phyloP scores from a whole-genome alignment of 106 monocot genomes.

The Apostasia shenzhenica region DNA sequence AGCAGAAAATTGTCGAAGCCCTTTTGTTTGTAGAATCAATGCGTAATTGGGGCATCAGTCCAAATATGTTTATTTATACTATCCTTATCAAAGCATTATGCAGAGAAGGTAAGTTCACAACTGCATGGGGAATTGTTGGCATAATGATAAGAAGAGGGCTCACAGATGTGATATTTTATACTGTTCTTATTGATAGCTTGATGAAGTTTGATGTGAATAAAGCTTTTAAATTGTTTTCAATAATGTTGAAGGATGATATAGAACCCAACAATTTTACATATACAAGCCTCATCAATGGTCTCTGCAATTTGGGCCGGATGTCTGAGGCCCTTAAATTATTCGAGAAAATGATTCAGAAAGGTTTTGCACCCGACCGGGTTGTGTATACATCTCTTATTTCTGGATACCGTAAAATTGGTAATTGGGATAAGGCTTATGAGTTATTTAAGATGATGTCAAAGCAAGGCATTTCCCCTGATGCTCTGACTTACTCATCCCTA shows the following conservation, averaged over 20 bases:
- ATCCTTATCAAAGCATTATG: neutral
- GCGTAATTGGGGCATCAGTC: neutral
- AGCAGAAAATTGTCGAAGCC: neutral
- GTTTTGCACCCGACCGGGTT: neutral
- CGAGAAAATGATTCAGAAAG: neutral
- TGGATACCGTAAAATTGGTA: constrained; percentile 1
- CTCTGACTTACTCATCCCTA: too few relatives aligned
- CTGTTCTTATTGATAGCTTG: neutral
- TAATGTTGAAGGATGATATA: neutral
- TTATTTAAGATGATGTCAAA: neutral
- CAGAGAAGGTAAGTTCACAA: neutral
- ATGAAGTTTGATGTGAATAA: too few relatives aligned
- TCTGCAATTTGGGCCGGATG: neutral
- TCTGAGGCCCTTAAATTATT: neutral
- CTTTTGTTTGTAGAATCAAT: neutral
- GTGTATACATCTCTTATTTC: neutral
- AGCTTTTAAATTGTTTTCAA: too few relatives aligned
- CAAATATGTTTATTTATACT: constrained; percentile 7
- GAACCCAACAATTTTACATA: neutral
- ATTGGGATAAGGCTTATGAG: neutral
- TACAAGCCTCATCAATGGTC: neutral
- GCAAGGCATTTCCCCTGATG: too few relatives aligned
- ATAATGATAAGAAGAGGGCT: neutral
- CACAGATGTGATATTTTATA: neutral
- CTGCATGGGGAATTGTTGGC: neutral